Base-by-base conservation (phyloP, 2,329 filamentous ascomycete genomes). In the Cladophialophora bantiana region DNA sequence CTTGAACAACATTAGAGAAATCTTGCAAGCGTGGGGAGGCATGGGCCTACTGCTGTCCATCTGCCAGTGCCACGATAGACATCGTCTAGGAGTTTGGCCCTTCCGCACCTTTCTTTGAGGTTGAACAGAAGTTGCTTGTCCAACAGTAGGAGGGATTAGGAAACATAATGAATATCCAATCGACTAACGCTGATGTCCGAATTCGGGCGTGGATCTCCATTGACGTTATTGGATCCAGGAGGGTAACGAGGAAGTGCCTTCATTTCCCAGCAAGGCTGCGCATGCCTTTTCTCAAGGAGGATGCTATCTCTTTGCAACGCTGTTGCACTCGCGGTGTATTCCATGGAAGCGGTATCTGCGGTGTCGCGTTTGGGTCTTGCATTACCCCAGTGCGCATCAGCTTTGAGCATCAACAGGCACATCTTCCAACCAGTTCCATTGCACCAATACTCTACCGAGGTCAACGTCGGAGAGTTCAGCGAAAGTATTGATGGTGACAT, bases 361-460 rank as follows among this genome's bases (percentile, higher is more conserved):
- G 45, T 4, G 18, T 50, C n/a, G 1, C 42, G 10, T 10, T 7
- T 9, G 18, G n/a, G 10, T 10, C 18, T 50, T 3, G 18, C 18
- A 5, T 50, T 3, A 50, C 10, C 18, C 4, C 18, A 31, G 45
- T 31, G 13, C 9, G 20, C n/a, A 48, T 68, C 63, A 66, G 26
- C 26, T 52, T 45, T 65, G 61, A 1, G 67, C 70, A n/a, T 62
- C 55, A 31, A 64, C 38, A 59, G 79, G 78, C 6, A 77, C 63
- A 65, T 76, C 71, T 58, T 81, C 76, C 66, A 85, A 70, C 83
- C 84, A 86, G 59, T 81, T 78, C 84, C 84, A 86, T 45, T 81
- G 77, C 50, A 84, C 78, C 3, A 68, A 68, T 4, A 85, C 84
- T 57, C 84, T 77, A 0, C 84, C 84, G 36, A 80, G 74, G 42